Conservation (phyloP, 2,329 filamentous ascomycete genomes). For the Fonsecaea monophora region DNA sequence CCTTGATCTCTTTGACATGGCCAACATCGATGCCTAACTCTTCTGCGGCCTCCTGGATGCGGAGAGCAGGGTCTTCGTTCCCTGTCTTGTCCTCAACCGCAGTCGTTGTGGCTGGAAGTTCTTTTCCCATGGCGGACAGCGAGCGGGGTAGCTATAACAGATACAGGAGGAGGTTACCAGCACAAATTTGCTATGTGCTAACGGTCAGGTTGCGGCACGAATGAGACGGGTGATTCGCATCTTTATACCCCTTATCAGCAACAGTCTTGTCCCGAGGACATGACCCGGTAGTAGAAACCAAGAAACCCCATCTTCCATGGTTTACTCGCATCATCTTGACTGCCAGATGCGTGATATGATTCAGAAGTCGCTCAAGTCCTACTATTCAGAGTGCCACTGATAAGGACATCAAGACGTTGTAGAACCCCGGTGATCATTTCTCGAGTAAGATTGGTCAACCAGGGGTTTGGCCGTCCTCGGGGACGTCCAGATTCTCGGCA, state of each 20-base stretch:
- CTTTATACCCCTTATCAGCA: constrained; percentile 14
- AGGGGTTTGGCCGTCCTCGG: constrained; percentile 15
- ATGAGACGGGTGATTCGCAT: neutral
- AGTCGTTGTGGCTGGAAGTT: constrained; percentile 2
- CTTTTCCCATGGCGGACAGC: constrained; percentile 16
- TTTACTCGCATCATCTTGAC: constrained; percentile 1
- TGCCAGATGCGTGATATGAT: neutral
- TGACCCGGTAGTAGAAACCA: neutral
- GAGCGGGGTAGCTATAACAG: neutral
- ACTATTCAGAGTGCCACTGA: constrained; percentile 1
- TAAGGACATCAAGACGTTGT: constrained; percentile 3
- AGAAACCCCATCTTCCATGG: neutral
- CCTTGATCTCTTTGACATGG: constrained; percentile 18
- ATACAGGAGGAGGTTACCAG: constrained; percentile 7
- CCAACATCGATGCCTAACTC: constrained; percentile 14
- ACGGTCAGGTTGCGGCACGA: neutral
- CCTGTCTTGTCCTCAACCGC: constrained; percentile 4
- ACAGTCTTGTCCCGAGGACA: neutral
- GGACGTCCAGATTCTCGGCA: neutral
- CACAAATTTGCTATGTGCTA: neutral
- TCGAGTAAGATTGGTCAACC: neutral
- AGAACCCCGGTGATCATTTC: constrained; percentile 4
- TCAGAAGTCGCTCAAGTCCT: constrained; percentile 13
- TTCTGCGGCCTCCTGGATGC: constrained; percentile 7
- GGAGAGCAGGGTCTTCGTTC: constrained; percentile 6